Evolutionary conservation across 176 grass and related monocot species (phyloP), one percentile per base, ranked within the genome.

Genomic region (Tuctoria greenei): DNA sequence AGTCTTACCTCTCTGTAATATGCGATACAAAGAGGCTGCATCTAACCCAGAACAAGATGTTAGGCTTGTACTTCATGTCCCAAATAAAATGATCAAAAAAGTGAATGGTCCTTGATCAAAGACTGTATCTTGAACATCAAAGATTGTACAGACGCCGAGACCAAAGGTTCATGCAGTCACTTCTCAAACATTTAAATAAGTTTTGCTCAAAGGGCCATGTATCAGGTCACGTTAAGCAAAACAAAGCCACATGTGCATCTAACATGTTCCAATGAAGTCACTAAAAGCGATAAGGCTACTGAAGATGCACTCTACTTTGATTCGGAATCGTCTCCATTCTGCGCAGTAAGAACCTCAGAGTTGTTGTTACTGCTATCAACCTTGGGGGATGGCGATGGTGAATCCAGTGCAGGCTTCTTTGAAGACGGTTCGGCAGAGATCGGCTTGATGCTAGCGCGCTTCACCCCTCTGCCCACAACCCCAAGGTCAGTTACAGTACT

Each of bases 381-480:
- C 72, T 90, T 69, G 37, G 60, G 31, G 12, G 85, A 75, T 8
- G 34, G 17, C 17, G 82, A 85, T 11, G 34, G 17, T n/a, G 82
- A 85, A 74, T 83, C 82, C 64, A 66, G 20, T 42, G 24, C 58
- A 42, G 43, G 59, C 41, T 77, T 95, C 79, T 95, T 95, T 0
- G 64, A 18, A 15, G 59, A 35, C 24, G 76, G 76, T 64, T 92
- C 88, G 10, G 67, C 80, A 45, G 56, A 16, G 44, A 87, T 81
- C 4, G 89, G 87, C 65, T 82, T 89, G 37, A 90, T 77, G 39
- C 60, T 86, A 73, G 91, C 91, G 64, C 95, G 84, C 47, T 99
- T 99, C 28, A 99, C 61, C 2, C 95, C 95, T 90, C 95, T 92
- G 20, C 95, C 95, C 31, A 99, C 92, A 31, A 99, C 89, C 52